phyloP scores from a whole-genome alignment of 371 early-diverging fungal species.

The Mortierella sp. region DNA sequence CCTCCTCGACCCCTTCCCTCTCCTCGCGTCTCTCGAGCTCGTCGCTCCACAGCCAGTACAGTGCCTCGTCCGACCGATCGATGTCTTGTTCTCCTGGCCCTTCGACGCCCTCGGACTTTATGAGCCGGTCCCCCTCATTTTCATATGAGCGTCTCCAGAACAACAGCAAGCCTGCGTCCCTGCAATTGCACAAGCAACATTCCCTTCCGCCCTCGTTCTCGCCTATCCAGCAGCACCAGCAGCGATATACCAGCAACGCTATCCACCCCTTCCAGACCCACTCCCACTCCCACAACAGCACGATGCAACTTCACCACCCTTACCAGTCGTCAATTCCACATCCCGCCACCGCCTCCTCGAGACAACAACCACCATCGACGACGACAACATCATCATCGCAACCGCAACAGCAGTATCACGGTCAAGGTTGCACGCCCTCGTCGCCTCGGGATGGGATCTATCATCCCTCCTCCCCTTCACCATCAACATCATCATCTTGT shows the following conservation, averaged over 20 bases:
- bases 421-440: conserved; percentile 20
- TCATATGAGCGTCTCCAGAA: conserved; percentile 32
- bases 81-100: conserved; percentile 50
- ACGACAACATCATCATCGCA: not conserved
- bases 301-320: conserved; percentile 8
- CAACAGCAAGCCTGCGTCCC: conserved; percentile 16
- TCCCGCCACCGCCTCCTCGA: conserved; percentile 15
- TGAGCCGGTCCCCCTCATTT: conserved; percentile 51
- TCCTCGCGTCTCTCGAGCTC: conserved; percentile 49
- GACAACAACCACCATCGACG: not conserved
- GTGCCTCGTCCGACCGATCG: conserved; percentile 44
- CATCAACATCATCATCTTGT: too few relatives aligned
- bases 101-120: conserved; percentile 41
- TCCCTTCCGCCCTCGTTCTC: conserved; percentile 31
- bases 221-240: conserved; percentile 22
- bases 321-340: conserved; percentile 36
- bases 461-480: conserved; percentile 14
- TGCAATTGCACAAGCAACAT: too few relatives aligned
- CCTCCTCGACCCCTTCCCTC: conserved; percentile 36
- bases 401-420: conserved; percentile 29
- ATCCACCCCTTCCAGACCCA: conserved; percentile 12
- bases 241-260: conserved; percentile 20
- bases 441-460: conserved; percentile 39
- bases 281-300: conserved; percentile 13
- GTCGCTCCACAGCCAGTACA: conserved; percentile 51